phyloP scores from a whole-genome alignment of 2,329 filamentous ascomycete genomes.

The Endocalyx cinctus region DNA sequence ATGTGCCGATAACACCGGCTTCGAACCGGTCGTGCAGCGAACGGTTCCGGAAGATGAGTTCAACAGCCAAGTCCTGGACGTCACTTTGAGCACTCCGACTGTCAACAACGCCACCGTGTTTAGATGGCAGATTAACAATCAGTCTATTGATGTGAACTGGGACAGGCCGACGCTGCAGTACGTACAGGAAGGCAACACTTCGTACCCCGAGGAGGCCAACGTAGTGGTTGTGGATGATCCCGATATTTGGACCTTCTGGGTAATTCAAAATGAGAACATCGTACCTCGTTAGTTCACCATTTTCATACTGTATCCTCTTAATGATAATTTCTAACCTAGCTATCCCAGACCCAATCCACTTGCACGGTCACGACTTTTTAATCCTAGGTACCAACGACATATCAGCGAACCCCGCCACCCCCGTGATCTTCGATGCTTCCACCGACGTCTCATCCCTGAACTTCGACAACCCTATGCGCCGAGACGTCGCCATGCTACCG shows the following conservation, averaged over 20 bases:
- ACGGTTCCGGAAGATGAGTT: conserved; percentile 20
- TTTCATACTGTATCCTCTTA: no score
- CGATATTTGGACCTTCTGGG: conserved; percentile 24
- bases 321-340: no score
- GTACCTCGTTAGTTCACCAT: conserved; percentile 19
- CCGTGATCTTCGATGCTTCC: conserved; percentile 12
- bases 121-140: conserved; percentile 30
- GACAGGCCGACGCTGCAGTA: conserved; percentile 35
- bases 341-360: conserved; percentile 14
- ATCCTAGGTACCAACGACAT: conserved; percentile 17
- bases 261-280: conserved; percentile 25
- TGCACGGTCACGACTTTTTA: conserved; percentile 8
- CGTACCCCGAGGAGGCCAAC: conserved; percentile 21
- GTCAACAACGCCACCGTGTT: conserved; percentile 11
- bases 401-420: conserved; percentile 6
- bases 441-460: conserved; percentile 23
- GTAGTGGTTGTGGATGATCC: conserved; percentile 21
- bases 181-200: conserved; percentile 22
- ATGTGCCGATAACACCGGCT: conserved; percentile 17
- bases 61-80: conserved; percentile 22
- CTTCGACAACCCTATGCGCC: conserved; percentile 31
- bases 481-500: conserved; percentile 32
- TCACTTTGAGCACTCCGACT: conserved; percentile 17
- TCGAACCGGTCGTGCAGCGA: conserved; percentile 19
- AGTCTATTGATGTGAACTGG: conserved; percentile 35